These are phyloP conservation scores for Hemisphaericaspora subhashii DNA, from an alignment of 1,139 yeast species.

Conservation along the genomic window DNA sequence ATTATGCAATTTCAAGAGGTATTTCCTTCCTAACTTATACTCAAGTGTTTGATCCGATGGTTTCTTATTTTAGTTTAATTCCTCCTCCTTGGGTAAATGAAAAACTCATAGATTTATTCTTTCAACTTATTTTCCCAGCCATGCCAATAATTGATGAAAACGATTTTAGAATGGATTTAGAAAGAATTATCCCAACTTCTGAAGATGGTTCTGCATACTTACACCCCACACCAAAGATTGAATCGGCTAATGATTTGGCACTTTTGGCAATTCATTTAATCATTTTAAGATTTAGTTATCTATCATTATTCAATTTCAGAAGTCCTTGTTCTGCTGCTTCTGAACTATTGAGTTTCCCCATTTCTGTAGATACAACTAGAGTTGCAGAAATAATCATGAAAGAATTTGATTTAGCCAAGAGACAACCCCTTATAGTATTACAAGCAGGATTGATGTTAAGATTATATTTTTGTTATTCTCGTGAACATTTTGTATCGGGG, in stretches of 20 bases:
- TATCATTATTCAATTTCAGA: slow-evolving; percentile 18
- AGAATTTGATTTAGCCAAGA: slow-evolving; percentile 35
- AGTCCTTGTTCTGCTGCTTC: background rate
- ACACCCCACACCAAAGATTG: slow-evolving; percentile 20
- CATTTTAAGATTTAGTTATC: slow-evolving; percentile 28
- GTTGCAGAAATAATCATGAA: slow-evolving; percentile 36
- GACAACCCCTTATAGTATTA: slow-evolving; percentile 46
- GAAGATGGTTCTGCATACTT: slow-evolving; percentile 17
- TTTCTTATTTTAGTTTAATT: slow-evolving; percentile 11
- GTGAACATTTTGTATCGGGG: slow-evolving; percentile 25
- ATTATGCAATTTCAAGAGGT: slow-evolving; percentile 6
- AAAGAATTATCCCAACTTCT: slow-evolving; percentile 15
- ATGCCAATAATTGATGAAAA: slow-evolving; percentile 49
- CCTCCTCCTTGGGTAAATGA: slow-evolving; percentile 12
- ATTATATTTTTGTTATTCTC: slow-evolving; percentile 27
- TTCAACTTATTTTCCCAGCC: slow-evolving; percentile 41
- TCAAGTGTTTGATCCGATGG: slow-evolving; percentile 10
- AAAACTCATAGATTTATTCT: slow-evolving; percentile 26
- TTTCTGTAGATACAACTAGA: slow-evolving; percentile 28
- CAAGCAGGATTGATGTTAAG: slow-evolving; percentile 42
- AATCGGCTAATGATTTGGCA: slow-evolving; percentile 28
- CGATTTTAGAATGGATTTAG: slow-evolving; percentile 20
- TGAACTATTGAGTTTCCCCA: slow-evolving; percentile 24
- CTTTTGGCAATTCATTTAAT: slow-evolving; percentile 24
- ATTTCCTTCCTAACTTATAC: slow-evolving; percentile 6